Base-by-base conservation (phyloP, 495 filamentous ascomycete genomes). In the Corynascus novoguineensis region DNA sequence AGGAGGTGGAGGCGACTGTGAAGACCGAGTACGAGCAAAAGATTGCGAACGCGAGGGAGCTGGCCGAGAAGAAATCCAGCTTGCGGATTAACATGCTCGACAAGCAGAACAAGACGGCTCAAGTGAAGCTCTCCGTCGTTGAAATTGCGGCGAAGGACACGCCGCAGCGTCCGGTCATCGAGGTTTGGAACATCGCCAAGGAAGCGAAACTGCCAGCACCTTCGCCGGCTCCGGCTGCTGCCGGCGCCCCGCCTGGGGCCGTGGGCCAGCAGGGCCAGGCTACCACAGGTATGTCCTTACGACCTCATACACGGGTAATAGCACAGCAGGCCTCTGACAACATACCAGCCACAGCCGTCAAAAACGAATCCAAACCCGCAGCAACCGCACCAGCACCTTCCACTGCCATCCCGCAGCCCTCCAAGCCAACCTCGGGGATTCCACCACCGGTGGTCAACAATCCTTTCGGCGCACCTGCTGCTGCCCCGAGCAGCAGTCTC, bases 151-250 rank as follows among this genome's bases (percentile, higher is more conserved):
- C 87, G 0, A 78, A 77, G 24, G 87, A 95, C n/a, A 95, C 89
- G 0, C 92, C 92, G 2, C 75, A 91, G 65, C 82, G 80, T 55
- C 82, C 89, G 14, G 90, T 97, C 7, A 77, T 71, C 11, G 90
- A 95, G 66, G 91, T 96, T 0, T 97, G 89, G 89, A 83, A 86
- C 37, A 71, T 86, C 29, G 89, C 85, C 0, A 89, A 92, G 71
- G 74, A 74, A 24, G 82, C 83, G n/a, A 89, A 83, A 63, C 79
- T 84, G 49, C 73, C 79, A 11, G 71, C 80, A 10, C 70, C 77
- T 17, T 68, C 77, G 34, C 70, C 57, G 25, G 40, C 59, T 25
- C 69, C 41, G 59, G 68, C 37, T 5, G 35, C 50, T 31, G 19
- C 50, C 10, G 40, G 37, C 22, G 19, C 25, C 5, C 31, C 55